Base-by-base conservation (phyloP, 1,284 basidiomycete species). In the Athelia psychrophila region DNA sequence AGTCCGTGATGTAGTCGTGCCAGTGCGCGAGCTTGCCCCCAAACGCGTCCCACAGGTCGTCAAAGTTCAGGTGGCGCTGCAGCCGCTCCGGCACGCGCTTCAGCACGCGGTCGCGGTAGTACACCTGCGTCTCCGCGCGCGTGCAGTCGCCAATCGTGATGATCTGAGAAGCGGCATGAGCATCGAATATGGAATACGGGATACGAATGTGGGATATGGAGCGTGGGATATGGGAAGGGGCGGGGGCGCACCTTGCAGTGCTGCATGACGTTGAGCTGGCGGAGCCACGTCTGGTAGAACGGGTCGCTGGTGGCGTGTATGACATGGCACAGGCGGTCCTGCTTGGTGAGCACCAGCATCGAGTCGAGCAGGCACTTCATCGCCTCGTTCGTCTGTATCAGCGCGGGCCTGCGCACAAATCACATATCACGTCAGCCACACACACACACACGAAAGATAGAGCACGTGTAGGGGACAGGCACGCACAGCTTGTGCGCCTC, bases 331-430 rank as follows among this genome's bases (percentile, higher is more conserved):
- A 93, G 66, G 15, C 87, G 75, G 61, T 93, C 86, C 67, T 93
- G 90, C 70, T 92, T 93, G 32, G 90, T 91, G 47, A 93, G 71
- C 15, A 92, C 91, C 18, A 92, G 79, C 79, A 91, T 88, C 6
- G 88, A 86, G 60, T 92, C 91, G 25, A 93, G 76, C 8, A 93
- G 69, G 56, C 83, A 86, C 64, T 91, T 92, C 86, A 93, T 88
- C 3, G 88, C 80, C 40, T 88, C 86, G 3, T 76, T 76, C 0
- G 87, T 88, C 57, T 86, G 82, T 38, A 91, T 88, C 50, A 92
- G 73, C 2, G 82, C 77, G 1, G 87, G 86, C 19, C 87, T 89
- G 54, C n/a, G n/a, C n/a, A n/a, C n/a, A 33, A 52, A 9, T 6
- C 23, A 13, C 32, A 52, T 9, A 19, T 16, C n/a, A 49, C 33